phyloP scores from a whole-genome alignment of 1,139 yeast genomes.

The Sugiyamaella novakii region DNA sequence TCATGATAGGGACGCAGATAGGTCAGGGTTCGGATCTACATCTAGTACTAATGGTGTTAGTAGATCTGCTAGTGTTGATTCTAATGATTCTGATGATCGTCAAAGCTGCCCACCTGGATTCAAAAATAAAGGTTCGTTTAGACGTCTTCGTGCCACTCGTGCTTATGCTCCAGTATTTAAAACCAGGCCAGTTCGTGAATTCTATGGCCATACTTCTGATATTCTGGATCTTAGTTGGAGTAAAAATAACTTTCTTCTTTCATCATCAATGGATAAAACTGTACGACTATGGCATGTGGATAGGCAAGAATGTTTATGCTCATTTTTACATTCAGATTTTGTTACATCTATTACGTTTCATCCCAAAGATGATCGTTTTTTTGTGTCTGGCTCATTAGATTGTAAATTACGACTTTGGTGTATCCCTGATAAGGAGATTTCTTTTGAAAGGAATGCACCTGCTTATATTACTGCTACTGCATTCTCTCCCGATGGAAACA shows the following conservation, averaged over 20 bases:
- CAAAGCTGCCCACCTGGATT: conserved; percentile 11
- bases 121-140: conserved; percentile 21
- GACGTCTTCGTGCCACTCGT: conserved; percentile 25
- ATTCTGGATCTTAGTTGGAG: conserved; percentile 84
- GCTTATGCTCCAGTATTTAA: conserved; percentile 78
- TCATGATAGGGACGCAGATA: conserved; percentile 29
- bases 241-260: conserved; percentile 73
- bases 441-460: conserved; percentile 46
- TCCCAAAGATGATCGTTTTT: conserved; percentile 85
- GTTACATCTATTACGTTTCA: conserved; percentile 84
- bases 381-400: conserved; percentile 81
- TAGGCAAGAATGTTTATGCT: conserved; percentile 60
- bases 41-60: conserved; percentile 5
- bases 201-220: conserved; percentile 69
- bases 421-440: conserved; percentile 69
- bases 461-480: conserved; percentile 67
- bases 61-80: conserved; percentile 4
- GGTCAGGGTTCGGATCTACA: conserved; percentile 1
- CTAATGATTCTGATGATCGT: conserved; percentile 26
- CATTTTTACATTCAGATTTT: conserved; percentile 74
- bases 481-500: conserved; percentile 69
- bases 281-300: conserved; percentile 86
- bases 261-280: conserved; percentile 86
- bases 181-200: conserved; percentile 62
- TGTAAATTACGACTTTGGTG: conserved; percentile 82